These are phyloP conservation scores for Lasiodiplodia hormozganensis DNA, from an alignment of 2,329 filamentous ascomycete genomes.

Conservation along the genomic window DNA sequence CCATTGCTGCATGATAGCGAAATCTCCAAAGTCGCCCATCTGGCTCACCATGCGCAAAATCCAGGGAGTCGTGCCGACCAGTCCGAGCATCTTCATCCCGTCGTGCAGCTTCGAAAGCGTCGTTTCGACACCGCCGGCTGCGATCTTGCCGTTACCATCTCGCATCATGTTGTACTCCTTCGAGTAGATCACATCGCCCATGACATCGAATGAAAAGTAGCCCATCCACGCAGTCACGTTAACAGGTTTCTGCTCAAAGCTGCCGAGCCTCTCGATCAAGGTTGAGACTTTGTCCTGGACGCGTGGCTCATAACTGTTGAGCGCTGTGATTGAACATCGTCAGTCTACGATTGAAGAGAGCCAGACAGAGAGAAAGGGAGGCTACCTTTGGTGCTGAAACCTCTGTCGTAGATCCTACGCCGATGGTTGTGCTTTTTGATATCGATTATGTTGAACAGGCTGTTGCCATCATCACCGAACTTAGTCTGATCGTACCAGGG, in stretches of 20 bases:
- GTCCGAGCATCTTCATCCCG: slow-evolving; percentile 44
- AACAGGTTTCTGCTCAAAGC: slow-evolving; percentile 33
- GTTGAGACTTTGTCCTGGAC: slow-evolving; percentile 40
- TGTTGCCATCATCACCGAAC: slow-evolving; percentile 34
- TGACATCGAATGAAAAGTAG: slow-evolving; percentile 57
- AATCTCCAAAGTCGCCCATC: background rate
- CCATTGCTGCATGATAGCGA: slow-evolving; percentile 3
- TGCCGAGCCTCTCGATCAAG: slow-evolving; percentile 38
- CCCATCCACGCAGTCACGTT: slow-evolving; percentile 44
- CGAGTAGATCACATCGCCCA: slow-evolving; percentile 55
- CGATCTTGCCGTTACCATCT: slow-evolving; percentile 35
- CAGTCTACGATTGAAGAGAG: background rate
- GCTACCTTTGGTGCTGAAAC: slow-evolving; percentile 39
- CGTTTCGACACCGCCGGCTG: slow-evolving; percentile 33
- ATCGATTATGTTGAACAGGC: slow-evolving; percentile 34
- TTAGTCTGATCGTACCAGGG: slow-evolving; percentile 37
- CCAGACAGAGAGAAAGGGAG: background rate
- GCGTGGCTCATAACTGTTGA: slow-evolving; percentile 41
- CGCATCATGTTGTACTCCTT: slow-evolving; percentile 50
- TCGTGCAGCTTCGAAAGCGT: slow-evolving; percentile 38
- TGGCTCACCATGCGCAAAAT: slow-evolving; percentile 39
- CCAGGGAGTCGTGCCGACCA: slow-evolving; percentile 47
- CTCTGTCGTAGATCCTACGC: slow-evolving; percentile 43
- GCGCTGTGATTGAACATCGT: background rate
- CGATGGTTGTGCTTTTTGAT: slow-evolving; percentile 37